phyloP scores from a whole-genome alignment of 2,329 filamentous ascomycete genomes.

The Metarhizium album region DNA sequence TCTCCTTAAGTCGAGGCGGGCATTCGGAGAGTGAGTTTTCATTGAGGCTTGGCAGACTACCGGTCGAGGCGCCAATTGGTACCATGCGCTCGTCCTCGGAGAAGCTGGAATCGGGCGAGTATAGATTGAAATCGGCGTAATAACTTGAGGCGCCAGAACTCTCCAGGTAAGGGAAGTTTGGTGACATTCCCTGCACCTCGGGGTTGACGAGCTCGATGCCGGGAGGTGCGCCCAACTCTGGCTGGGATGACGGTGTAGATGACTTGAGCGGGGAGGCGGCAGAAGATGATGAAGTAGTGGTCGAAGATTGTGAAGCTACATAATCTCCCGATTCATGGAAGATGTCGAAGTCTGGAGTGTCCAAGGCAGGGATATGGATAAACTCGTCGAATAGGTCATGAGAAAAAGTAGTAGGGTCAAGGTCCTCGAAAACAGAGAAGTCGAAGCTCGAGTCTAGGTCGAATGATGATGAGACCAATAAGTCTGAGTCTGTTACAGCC shows the following conservation, averaged over 20 bases:
- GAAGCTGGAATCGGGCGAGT: slow-evolving; percentile 37
- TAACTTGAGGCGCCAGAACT: slow-evolving; percentile 15
- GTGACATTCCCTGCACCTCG: slow-evolving; percentile 3
- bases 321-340: slow-evolving; percentile 31
- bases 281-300: slow-evolving; percentile 13
- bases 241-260: slow-evolving; percentile 15
- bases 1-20: neutral
- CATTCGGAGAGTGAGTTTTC: slow-evolving; percentile 5
- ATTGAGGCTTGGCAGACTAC: slow-evolving; percentile 5
- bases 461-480: slow-evolving; percentile 5
- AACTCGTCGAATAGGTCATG: slow-evolving; percentile 34
- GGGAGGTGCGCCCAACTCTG: slow-evolving; percentile 10
- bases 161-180: slow-evolving; percentile 28
- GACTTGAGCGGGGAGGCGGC: slow-evolving; percentile 16
- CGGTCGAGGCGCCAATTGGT: slow-evolving; percentile 14
- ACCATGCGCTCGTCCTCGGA: slow-evolving; percentile 37
- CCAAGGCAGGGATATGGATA: slow-evolving; percentile 29
- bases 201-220: slow-evolving; percentile 5
- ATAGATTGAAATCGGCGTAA: slow-evolving; percentile 47
- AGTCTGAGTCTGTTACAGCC: neutral
- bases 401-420: slow-evolving; percentile 7
- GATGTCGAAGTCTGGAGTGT: slow-evolving; percentile 32
- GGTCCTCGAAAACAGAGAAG: slow-evolving; percentile 12
- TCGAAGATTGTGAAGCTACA: slow-evolving; percentile 26
- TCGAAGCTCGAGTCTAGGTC: slow-evolving; percentile 13